phyloP scores from a whole-genome alignment of 371 early-diverging fungal species.

The Pancytospora epiphaga region DNA sequence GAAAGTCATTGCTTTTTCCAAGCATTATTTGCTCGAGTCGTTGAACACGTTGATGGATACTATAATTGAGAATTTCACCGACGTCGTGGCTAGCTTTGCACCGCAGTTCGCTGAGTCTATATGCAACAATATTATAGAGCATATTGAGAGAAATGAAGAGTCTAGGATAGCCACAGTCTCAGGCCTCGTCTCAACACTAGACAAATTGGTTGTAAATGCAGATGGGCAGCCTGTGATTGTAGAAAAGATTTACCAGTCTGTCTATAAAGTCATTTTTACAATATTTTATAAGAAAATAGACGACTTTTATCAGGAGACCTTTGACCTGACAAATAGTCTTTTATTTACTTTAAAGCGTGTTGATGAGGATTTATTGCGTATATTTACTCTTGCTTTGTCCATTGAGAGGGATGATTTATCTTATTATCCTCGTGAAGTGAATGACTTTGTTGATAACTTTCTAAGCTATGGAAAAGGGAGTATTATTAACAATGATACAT shows the following conservation, averaged over 20 bases:
- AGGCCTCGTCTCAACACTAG: conserved; percentile 53
- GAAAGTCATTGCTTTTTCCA: conserved; percentile 39
- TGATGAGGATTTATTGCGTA: conserved; percentile 44
- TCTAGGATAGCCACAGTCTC: conserved; percentile 45
- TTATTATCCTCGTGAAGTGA: conserved; percentile 42
- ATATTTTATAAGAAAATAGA: conserved; percentile 43
- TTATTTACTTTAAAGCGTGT: conserved; percentile 53
- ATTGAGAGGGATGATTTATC: conserved; percentile 44
- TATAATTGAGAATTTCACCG: conserved; percentile 49
- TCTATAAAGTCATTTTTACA: conserved; percentile 23
- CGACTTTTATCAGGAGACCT: conserved; percentile 54
- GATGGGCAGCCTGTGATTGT: conserved; percentile 25
- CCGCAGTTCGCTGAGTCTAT: conserved; percentile 54
- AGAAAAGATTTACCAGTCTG: conserved; percentile 32
- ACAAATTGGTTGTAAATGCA: conserved; percentile 40
- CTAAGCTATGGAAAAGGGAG: conserved; percentile 52
- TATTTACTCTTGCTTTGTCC: conserved; percentile 44
- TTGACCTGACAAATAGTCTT: conserved; percentile 49
- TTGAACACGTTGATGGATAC: conserved; percentile 48
- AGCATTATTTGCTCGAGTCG: conserved; percentile 54
- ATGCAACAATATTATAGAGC: conserved; percentile 24
- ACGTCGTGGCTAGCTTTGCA: conserved; percentile 52
- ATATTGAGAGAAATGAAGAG: conserved; percentile 45
- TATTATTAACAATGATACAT: conserved; percentile 25
- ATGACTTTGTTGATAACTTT: conserved; percentile 58